These are phyloP conservation scores for Filobasidium uniguttulatum DNA, from an alignment of 1,284 basidiomycete species.

Conservation along the genomic window DNA sequence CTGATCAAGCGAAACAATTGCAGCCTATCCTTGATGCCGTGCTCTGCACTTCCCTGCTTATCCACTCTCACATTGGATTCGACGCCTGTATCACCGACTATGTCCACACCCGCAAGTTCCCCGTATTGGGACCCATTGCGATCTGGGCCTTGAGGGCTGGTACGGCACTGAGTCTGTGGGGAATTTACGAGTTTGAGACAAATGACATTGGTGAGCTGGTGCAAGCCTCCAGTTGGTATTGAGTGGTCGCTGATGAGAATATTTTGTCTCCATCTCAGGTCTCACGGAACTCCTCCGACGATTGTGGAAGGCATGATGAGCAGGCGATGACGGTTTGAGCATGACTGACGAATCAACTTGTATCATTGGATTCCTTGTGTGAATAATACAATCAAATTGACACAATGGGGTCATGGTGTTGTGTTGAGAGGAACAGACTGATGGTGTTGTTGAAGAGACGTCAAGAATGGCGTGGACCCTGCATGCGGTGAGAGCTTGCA, in stretches of 20 bases:
- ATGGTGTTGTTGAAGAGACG: too few species aligned
- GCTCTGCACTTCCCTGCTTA: slow-evolving; percentile 69
- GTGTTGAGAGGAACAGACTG: too few species aligned
- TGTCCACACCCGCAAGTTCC: slow-evolving; percentile 86
- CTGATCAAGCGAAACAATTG: not conserved
- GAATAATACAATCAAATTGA: too few species aligned
- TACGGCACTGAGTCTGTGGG: slow-evolving; percentile 74
- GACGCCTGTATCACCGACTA: slow-evolving; percentile 72
- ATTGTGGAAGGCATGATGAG: slow-evolving; percentile 52
- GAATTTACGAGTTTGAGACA: slow-evolving; percentile 94
- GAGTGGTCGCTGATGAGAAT: not conserved
- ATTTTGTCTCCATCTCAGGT: slow-evolving; percentile 36
- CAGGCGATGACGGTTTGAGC: too few species aligned
- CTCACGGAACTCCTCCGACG: slow-evolving; percentile 56
- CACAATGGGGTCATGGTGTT: too few species aligned
- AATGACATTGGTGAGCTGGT: slow-evolving; percentile 72
- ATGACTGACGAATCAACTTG: too few species aligned
- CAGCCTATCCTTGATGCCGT: slow-evolving; percentile 73
- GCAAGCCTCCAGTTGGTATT: not conserved
- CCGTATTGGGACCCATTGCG: slow-evolving; percentile 51
- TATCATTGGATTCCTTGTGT: too few species aligned
- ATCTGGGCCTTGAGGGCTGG: slow-evolving; percentile 64
- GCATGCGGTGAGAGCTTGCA: too few species aligned
- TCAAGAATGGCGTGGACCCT: too few species aligned
- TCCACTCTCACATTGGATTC: slow-evolving; percentile 85